A percentile compares a stretch with the other conserved stretches of the same genome.
Evolutionary conservation across 371 early-diverging fungal species (phyloP).

Genomic region (Syncephalastrum sp.): DNA sequence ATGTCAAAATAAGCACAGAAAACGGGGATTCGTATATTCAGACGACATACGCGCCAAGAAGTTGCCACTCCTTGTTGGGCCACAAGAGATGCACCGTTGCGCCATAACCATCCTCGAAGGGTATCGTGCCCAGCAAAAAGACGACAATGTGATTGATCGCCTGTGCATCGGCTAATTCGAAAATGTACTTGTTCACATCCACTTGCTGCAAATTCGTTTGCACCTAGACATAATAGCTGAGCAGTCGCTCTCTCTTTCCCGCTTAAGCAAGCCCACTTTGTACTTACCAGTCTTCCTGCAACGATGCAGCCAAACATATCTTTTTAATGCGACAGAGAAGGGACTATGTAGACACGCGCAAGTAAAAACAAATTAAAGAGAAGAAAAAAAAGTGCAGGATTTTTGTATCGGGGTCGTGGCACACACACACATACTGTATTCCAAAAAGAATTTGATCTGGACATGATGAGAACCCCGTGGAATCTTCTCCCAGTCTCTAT

Average conservation of each 20-base stretch:
- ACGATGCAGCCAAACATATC: constrained; percentile 89
- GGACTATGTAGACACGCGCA: no score
- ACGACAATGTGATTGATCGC: constrained; percentile 91
- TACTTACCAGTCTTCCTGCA: constrained; percentile 75
- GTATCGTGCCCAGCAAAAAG: constrained; percentile 81
- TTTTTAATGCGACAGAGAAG: neutral
- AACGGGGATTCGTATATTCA: neutral
- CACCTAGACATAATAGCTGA: constrained; percentile 48
- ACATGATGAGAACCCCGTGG: neutral
- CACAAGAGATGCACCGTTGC: constrained; percentile 90
- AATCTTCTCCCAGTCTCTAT: neutral
- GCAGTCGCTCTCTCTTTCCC: no score
- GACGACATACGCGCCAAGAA: constrained; percentile 70
- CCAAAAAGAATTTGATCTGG: constrained; percentile 1
- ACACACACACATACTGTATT: neutral
- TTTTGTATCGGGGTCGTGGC: constrained; percentile 5
- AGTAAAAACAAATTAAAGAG: neutral
- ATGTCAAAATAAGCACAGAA: neutral
- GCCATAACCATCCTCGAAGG: constrained; percentile 83
- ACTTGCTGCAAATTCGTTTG: constrained; percentile 91
- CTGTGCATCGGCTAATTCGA: constrained; percentile 78
- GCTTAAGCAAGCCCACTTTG: no score
- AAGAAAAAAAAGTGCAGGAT: neutral
- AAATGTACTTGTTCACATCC: constrained; percentile 76
- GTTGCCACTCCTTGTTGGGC: constrained; percentile 84